A percentile compares a stretch with the other conserved stretches of the same genome.
These are phyloP conservation scores for Colletotrichum noveboracense DNA, from an alignment of 2,329 filamentous ascomycete species.

Conservation along the genomic window DNA sequence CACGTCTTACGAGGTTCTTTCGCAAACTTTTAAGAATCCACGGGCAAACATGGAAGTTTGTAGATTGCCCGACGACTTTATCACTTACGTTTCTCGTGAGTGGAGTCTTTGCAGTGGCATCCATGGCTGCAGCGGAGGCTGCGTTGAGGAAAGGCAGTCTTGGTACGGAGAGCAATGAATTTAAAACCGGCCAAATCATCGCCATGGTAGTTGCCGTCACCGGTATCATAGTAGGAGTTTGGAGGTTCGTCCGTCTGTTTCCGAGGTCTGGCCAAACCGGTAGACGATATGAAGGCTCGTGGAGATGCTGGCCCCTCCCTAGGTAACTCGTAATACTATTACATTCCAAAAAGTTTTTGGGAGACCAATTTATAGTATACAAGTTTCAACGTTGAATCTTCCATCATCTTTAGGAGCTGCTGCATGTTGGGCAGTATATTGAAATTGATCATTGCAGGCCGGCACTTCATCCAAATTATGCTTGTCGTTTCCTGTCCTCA, in stretches of 20 bases:
- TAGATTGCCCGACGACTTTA: neutral
- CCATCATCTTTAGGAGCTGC: neutral
- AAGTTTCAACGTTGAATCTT: too few relatives aligned
- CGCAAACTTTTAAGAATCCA: accelerated
- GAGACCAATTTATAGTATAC: too few relatives aligned
- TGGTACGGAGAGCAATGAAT: neutral
- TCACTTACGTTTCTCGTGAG: neutral
- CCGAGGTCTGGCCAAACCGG: too few relatives aligned
- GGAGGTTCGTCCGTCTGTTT: neutral
- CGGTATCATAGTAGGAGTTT: neutral
- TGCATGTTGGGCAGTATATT: neutral
- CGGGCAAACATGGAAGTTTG: accelerated
- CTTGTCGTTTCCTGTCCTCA: too few relatives aligned
- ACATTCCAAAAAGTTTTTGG: too few relatives aligned
- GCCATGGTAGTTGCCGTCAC: neutral
- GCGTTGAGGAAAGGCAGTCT: neutral
- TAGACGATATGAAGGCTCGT: too few relatives aligned
- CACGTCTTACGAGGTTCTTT: accelerated
- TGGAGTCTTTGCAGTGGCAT: neutral
- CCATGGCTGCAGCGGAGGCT: neutral
- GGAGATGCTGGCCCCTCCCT: too few relatives aligned
- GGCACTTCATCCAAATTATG: too few relatives aligned
- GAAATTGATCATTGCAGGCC: too few relatives aligned
- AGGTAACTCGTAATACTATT: too few relatives aligned
- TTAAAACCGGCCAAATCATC: neutral